Evolutionary conservation across 805 yeast genomes (phyloP), one percentile per base, ranked within the genome.

Genomic region (Debaryomyces prosopidis): DNA sequence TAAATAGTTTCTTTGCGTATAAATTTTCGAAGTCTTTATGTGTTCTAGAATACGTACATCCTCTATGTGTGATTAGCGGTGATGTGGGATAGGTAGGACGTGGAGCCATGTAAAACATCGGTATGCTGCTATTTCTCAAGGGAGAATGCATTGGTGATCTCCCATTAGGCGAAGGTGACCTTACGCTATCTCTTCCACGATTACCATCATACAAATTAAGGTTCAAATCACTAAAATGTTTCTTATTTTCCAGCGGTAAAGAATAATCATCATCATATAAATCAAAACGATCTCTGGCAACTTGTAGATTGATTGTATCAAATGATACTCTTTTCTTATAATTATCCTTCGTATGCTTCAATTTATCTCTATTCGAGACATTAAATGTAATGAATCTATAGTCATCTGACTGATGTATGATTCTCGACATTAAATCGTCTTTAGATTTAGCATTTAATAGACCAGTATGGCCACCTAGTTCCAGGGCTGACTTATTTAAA

Each of bases 11-110:
- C 2, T 69, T 68, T 12, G 66, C 53, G 47, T 79, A 80, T 42
- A 81, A 59, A 23, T 62, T 62, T 46, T 80, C 83, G 53, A 68
- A 81, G 27, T 71, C 63, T 38, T 59, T 54, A 60, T 81, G 85
- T 39, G 68, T 62, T 44, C 72, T 74, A 7, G 81, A 71, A 40
- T 68, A 63, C 2, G 81, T 73, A 53, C 71, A 63, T 9, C 76
- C 73, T 28, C 60, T 53, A 45, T 68, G 73, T 5, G 75, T 68
- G 31, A 71, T 58, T 20, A 72, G 70, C 5, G 77, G 76, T 12
- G 52, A 43, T 3, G 76, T 69, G 1, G 77, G 76, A 50, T 72
- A 72, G 10, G 47, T 49, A n/a, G 51, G 43, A 19, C 58, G 31
- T 45, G 36, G 50, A 28, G 28, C 15, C 10, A 10, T 17, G 15